Conservation (phyloP, 306 rosid genomes). For the Canavalia ensiformis region DNA sequence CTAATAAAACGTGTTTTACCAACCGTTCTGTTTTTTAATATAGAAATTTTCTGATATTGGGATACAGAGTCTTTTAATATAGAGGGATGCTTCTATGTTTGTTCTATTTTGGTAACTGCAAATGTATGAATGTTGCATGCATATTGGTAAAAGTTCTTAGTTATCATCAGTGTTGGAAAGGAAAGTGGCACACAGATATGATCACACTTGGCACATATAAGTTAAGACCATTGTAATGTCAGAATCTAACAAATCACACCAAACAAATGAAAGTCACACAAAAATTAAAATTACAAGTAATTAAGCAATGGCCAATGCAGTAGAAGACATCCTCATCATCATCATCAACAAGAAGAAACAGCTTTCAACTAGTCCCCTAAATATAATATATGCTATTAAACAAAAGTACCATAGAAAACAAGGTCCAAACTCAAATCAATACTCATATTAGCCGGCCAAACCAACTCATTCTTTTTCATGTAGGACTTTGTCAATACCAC, state of each 20-base stretch:
- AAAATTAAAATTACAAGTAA: not conserved
- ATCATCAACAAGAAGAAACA: constrained; percentile 43
- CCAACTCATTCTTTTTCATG: constrained; percentile 54
- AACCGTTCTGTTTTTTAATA: not conserved
- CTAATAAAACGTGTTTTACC: too few species aligned
- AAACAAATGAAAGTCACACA: constrained; percentile 29
- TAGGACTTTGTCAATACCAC: constrained; percentile 52
- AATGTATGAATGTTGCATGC: not conserved
- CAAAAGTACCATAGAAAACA: constrained; percentile 27
- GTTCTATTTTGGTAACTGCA: not conserved
- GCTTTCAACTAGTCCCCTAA: constrained; percentile 9
- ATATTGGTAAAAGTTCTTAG: constrained; percentile 6
- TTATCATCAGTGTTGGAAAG: constrained; percentile 28
- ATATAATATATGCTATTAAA: constrained; percentile 23
- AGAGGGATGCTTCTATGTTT: not conserved
- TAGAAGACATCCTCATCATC: constrained; percentile 27
- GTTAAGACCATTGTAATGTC: not conserved
- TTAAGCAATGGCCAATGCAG: constrained; percentile 23
- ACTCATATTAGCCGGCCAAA: constrained; percentile 56
- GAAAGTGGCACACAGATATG: not conserved
- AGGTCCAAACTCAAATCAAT: constrained; percentile 28
- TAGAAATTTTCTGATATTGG: not conserved
- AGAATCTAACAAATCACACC: constrained; percentile 14
- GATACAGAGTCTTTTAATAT: not conserved
- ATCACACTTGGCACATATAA: not conserved